A percentile compares a stretch with the other conserved stretches of the same genome.
These are phyloP conservation scores for Melaleuca quinquenervia DNA, from an alignment of 345 rosid genomes.

Conservation along the genomic window DNA sequence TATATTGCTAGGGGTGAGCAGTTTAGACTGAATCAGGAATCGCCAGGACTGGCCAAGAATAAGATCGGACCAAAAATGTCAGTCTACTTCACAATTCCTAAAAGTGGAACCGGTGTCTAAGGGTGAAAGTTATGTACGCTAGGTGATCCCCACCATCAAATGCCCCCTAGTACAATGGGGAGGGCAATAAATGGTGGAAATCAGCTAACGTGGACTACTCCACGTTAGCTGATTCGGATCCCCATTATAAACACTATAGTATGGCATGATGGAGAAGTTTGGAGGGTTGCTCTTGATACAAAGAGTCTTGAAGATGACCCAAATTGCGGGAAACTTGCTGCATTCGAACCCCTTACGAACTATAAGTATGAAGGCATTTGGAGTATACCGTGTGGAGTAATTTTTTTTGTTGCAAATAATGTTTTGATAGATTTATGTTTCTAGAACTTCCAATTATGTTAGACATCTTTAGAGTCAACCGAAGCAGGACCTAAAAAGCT, in stretches of 20 bases:
- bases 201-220: too few relatives aligned
- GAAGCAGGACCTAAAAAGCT: background rate
- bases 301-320: constrained; percentile 78
- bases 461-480: background rate
- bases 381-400: background rate
- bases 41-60: too few relatives aligned
- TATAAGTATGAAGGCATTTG: constrained; percentile 38
- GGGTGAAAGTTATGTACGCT: too few relatives aligned
- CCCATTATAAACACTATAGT: constrained; percentile 91
- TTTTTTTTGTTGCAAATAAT: background rate
- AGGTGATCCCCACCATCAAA: too few relatives aligned
- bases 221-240: too few relatives aligned
- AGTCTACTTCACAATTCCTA: too few relatives aligned
- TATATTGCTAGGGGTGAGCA: background rate
- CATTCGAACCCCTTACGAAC: constrained; percentile 68
- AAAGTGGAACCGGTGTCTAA: too few relatives aligned
- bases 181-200: too few relatives aligned
- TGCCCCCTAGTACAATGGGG: too few relatives aligned
- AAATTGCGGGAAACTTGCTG: constrained; percentile 71
- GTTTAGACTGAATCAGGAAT: too few relatives aligned
- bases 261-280: constrained; percentile 93
- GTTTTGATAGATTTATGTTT: background rate
- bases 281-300: constrained; percentile 97
- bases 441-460: background rate
- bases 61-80: too few relatives aligned